Conservation (phyloP, 352 stramenopile genomes). For the Phytopythium kandeliae region DNA sequence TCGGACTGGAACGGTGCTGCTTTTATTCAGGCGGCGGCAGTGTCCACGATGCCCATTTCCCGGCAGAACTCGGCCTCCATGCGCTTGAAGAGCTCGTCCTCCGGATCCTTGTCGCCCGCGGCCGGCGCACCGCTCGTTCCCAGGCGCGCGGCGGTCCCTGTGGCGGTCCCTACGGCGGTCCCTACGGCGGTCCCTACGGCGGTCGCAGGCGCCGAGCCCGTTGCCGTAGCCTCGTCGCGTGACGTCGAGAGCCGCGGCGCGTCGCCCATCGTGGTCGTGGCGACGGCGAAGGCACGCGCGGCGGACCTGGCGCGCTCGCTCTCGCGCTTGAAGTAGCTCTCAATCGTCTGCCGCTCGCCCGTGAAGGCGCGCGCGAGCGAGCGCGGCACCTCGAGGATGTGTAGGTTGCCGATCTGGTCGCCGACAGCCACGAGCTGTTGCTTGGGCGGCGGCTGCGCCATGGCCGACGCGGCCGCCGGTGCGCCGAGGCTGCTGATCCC, state of each 20-base stretch:
- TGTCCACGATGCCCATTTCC: constrained; percentile 63
- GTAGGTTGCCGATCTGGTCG: constrained; percentile 89
- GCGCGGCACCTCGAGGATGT: constrained; percentile 91
- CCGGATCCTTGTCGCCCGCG: constrained; percentile 17
- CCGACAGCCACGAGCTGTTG: constrained; percentile 90
- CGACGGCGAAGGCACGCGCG: constrained; percentile 6
- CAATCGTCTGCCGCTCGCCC: constrained; percentile 79
- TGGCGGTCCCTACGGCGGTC: too few species aligned
- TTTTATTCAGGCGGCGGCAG: constrained; percentile 5
- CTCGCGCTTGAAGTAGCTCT: constrained; percentile 89
- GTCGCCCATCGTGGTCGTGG: constrained; percentile 4
- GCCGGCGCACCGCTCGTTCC: too few species aligned
- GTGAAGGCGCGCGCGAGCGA: constrained; percentile 76
- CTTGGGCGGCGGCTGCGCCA: constrained; percentile 41
- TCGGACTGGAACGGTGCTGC: not conserved
- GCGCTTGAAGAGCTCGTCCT: constrained; percentile 73
- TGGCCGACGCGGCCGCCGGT: not conserved
- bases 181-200: too few species aligned
- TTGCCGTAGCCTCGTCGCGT: not conserved
- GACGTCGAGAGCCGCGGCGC: not conserved
- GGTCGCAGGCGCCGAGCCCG: constrained; percentile 1
- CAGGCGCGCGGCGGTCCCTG: too few species aligned
- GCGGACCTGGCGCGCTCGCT: constrained; percentile 50
- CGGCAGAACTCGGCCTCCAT: constrained; percentile 75
- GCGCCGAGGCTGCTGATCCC: too few species aligned